Base-by-base conservation (phyloP, 1,284 basidiomycete species). In the Rugosomyces carneus region DNA sequence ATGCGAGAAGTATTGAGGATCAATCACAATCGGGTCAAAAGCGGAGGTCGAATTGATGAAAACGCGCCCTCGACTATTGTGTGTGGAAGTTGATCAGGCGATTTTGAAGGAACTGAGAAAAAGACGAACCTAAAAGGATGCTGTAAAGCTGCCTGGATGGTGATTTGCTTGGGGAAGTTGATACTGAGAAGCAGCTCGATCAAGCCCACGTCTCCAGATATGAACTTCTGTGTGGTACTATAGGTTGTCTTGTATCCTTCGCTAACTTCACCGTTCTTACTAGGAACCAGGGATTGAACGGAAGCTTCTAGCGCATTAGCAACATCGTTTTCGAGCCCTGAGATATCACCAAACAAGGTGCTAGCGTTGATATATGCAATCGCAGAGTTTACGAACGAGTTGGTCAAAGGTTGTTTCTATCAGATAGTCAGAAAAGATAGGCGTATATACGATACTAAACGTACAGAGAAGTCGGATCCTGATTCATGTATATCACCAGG, bases 91-190 rank as follows among this genome's bases (percentile, higher is more conserved):
- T 21, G 7, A 45, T 40, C 18, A 32, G 7, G n/a, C 11, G 16
- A 24, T 4, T 24, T 9, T 19, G 13, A 19, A 38, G 18, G 5
- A 34, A 16, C 20, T n/a, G 18, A 7, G 21, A 7, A n/a, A 21
- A 8, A 16, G 6, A 41, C 20, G 8, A 47, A 70, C 67, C 68
- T 78, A 48, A 83, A 68, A 0, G 82, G 81, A 55, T 82, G 81
- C 59, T 87, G 84, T 21, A 85, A 60, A 0, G 81, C 84, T 6
- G 77, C 76, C 59, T 87, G 82, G 37, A 89, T 70, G 5, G 67
- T 66, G 38, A 83, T 65, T n/a, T 63, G 62, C 36, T 67, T 65
- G 0, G 71, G 66, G 3, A 72, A 67, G 9, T 76, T 80, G 49
- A 80, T 63, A 42, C 70, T 71, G 37, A 85, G 63, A 29, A 85